Evolutionary conservation across 768 basidiomycete genomes (phyloP), one percentile per base, ranked within the genome.

Genomic region (Bullera alba): DNA sequence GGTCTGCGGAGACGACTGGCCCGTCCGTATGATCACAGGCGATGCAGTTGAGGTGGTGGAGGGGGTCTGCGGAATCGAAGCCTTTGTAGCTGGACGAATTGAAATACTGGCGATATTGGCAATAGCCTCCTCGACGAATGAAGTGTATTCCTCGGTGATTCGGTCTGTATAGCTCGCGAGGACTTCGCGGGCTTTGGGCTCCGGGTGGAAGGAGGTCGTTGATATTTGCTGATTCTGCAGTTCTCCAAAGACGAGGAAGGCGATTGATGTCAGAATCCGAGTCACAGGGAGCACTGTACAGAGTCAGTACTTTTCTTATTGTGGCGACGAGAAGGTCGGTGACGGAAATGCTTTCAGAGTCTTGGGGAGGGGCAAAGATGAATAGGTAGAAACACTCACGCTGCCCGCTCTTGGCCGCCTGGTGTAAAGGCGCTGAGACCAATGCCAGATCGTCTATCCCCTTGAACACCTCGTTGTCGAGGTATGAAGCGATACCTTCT

Each of bases 391-490:
- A 15, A 2, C 8, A 53, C 61, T 57, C 44, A 60, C 62, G 32
- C 17, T 54, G 45, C 16, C 48, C 45, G 12, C 25, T 15, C 2
- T 38, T 12, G 2, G 56, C 58, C 19, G 51, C 51, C 35, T 56
- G 58, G 17, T 48, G 47, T 19, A 64, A 48, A 2, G 56, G 58
- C 2, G 49, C 42, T 46, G 57, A n/a, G 17, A 48, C 21, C 4
- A 64, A 37, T 15, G 38, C 29, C 22, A 60, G n/a, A 42, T 64
- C 62, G 29, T 57, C 53, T 23, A 63, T 42, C 4, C 57, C 65
- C 2, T 36, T 30, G 21, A 63, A 54, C 16, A 43, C n/a, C 5
- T 59, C 59, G 16, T 56, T 5, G 7, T 47, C 42, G 25, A 62
- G 45, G 32, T 66, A 66, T n/a, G 37, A 42, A 3, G 35, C 50